These are phyloP conservation scores for Oryza rufipogon DNA, from an alignment of 176 grass and related monocot genomes.

Conservation along the genomic window DNA sequence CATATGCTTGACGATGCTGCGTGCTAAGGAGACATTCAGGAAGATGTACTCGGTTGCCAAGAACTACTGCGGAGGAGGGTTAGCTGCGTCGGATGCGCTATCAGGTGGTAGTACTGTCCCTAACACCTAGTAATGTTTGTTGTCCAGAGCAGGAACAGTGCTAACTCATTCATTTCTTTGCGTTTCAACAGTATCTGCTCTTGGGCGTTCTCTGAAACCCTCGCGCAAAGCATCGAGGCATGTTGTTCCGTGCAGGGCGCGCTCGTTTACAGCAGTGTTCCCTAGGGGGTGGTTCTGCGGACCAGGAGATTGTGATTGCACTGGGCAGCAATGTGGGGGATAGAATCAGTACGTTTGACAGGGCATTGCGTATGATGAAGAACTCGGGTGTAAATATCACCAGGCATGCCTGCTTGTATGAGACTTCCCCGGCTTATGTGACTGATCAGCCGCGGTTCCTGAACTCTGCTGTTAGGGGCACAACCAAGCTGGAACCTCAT, in stretches of 20 bases:
- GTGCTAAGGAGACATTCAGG: slow-evolving; percentile 38
- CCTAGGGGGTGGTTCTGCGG: slow-evolving; percentile 16
- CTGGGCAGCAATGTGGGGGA: slow-evolving; percentile 88
- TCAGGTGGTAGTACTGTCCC: slow-evolving; percentile 28
- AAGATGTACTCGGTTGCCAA: slow-evolving; percentile 54
- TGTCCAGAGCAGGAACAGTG: neutral
- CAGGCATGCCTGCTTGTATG: slow-evolving; percentile 78
- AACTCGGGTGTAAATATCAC: slow-evolving; percentile 69
- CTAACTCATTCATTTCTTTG: neutral
- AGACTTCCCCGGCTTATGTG: slow-evolving; percentile 88
- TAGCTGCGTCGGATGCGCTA: neutral
- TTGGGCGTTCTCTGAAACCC: slow-evolving; percentile 2
- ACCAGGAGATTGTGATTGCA: slow-evolving; percentile 86
- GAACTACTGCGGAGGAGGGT: slow-evolving; percentile 32
- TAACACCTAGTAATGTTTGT: neutral
- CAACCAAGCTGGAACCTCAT: slow-evolving; percentile 69
- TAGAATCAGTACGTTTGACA: slow-evolving; percentile 63
- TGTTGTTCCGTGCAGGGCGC: neutral
- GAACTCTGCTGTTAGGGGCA: slow-evolving; percentile 84
- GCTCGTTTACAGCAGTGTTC: slow-evolving; percentile 37
- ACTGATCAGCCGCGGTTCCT: slow-evolving; percentile 77
- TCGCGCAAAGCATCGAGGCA: neutral
- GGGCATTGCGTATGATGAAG: slow-evolving; percentile 66
- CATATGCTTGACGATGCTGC: slow-evolving; percentile 45
- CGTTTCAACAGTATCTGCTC: slow-evolving; percentile 21